Evolutionary conservation across 257 asterid genomes (phyloP), one percentile per base, ranked within the genome.

Genomic region (Parsonsia alboflavescens): DNA sequence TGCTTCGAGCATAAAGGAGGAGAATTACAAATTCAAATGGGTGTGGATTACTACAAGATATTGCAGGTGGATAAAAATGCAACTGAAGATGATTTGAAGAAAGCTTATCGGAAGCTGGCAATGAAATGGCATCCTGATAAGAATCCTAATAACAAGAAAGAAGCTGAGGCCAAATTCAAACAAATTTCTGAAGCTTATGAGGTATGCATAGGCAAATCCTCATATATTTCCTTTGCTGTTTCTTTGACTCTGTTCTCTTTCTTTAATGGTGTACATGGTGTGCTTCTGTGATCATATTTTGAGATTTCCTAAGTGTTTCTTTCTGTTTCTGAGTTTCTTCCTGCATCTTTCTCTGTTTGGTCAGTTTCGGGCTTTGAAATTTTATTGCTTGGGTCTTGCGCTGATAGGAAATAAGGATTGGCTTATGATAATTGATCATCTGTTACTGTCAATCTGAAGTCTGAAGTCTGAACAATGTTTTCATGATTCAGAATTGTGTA

Each of bases 121-220:
- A 91, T 91, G 96, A 91, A 91, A 76, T 91, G 97, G 97, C 97
- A 91, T 21, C 97, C 97, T 45, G 97, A 91, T 41, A 91, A 91
- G 87, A 91, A 91, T 69, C 97, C 94, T 7, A 88, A 73, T 83
- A 88, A 87, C 73, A 89, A 88, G 89, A 89, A 89, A 71, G 95
- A 88, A 7, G 96, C 96, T 39, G 97, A 91, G 80, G 96, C 93
- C 21, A 89, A 87, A 85, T 91, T 89, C 85, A 91, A 91, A 67
- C 90, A 89, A 82, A 88, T 91, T 70, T 89, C 97, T 33, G 96
- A 91, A 86, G 97, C 97, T 17, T 91, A 91, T 66, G 97, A 89
- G 85, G 97, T 91, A 84, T 15, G 30, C 5, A 2, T 17, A 0
- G 17, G 22, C 24, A 15, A 59, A 10, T 22, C 3, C n/a, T 22